Base-by-base conservation (phyloP, 2,329 filamentous ascomycete species). In the Hypoxylon sp. region DNA sequence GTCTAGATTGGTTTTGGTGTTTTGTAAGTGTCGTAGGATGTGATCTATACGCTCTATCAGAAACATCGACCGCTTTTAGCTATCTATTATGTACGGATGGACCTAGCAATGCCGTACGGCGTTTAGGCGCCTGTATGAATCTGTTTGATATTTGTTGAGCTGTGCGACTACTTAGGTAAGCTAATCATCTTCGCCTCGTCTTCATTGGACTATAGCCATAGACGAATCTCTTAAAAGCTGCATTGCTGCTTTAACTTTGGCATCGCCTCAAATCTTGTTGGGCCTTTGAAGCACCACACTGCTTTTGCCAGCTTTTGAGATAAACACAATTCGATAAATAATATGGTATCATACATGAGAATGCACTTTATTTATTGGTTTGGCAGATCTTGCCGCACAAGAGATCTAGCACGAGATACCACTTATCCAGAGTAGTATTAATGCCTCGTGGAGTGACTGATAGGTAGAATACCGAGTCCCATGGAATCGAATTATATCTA, bases 21-120 rank as follows among this genome's bases (percentile, higher is more conserved):
- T 42, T 51, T 28, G 36, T 52, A 2, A 30, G n/a, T 30, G 42
- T n/a, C 16, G 51, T 44, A 51, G 36, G 33, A 51, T 62, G 26
- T 26, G 11, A 46, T 14, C 32, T 8, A 16, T 56, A 38, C 24
- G 45, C 20, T 11, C 36, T 16, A 11, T 48, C 49, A 16, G 36
- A 46, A 6, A 11, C 28, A 30, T 7, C 28, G 11, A 3, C 28
- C 11, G 30, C 8, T 33, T 12, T 33, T 33, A 11, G 30, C 30
- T 33, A 4, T 33, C 30, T 11, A 12, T 33, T 4, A 1, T 40
- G 36, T 9, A 40, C 12, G 7, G n/a, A 14, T 7, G 7, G 36
- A 6, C 16, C 36, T 40, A 16, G 9, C n/a, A 14, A 16, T 40
- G 9, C 9, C n/a, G 4, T 40, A n/a, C 16, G 36, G 36, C 36